Base-by-base conservation (phyloP, 2,329 filamentous ascomycete species). In the Paracamarosporium sp. region DNA sequence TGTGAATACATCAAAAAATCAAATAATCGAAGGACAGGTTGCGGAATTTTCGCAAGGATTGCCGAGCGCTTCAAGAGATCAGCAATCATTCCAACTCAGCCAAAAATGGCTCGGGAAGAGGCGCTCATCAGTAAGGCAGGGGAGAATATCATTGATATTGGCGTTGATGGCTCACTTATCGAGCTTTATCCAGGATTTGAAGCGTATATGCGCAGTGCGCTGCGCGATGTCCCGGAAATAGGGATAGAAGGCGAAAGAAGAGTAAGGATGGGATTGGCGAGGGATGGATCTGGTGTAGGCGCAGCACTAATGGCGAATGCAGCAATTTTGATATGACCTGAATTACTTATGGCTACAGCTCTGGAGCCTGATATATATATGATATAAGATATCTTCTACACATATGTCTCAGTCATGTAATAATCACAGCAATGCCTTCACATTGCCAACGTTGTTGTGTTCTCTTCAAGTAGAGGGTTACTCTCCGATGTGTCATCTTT, bases 131-230 rank as follows among this genome's bases (percentile, higher is more conserved):
- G 22, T 13, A 72, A 77, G 53, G 71, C 72, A 22, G 83, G 86
- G 12, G 82, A 86, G 11, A 88, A 92, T 44, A 85, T 93, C 50
- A 85, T 95, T 54, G 95, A 99, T 73, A 87, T 99, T 68, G 95
- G 95, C 68, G 94, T 98, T 1, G 95, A 99, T 73, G 95, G 95
- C 63, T 93, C 90, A 72, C 82, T 99, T 52, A 92, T 98, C 2
- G 95, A 98, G 78, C 95, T 96, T 80, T 98, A 98, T 77, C 95
- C 95, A 7, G 89, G 88, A 71, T 99, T 97, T 79, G 88, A 95
- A 64, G 89, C 90, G 55, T 90, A 95, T 81, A 90, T 98, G 61
- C 86, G 93, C 61, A 91, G 96, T 72, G 91, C 91, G 6, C 82
- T 98, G 57, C 81, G 87, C 47, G 87, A 86, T 54, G 87, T 97